Base-by-base conservation (phyloP, 371 early-diverging fungal species). In the Rhizopus microsporus region DNA sequence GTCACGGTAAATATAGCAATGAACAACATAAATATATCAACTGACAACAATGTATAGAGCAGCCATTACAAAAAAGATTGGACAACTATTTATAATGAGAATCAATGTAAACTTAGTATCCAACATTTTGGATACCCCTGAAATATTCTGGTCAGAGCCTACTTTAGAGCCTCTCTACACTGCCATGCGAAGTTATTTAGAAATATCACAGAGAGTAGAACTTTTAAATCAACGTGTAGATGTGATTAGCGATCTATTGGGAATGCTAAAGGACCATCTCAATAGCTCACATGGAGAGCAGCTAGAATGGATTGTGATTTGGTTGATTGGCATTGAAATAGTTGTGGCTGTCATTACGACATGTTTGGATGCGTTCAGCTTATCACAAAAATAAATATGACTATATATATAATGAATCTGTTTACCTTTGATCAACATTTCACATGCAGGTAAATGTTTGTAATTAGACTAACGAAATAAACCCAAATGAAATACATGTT, bases 111-210 rank as follows among this genome's bases (percentile, higher is more conserved):
- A 92, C 63, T 75, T 94, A 15, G 93, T 95, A 12, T 84, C 84
- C 42, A 89, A 90, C 51, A 87, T 92, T 13, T 74, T 93, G 57
- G 93, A 93, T 65, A 88, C 88, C 32, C 94, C 94, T 34, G 94
- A 94, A 60, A 87, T 93, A 40, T 93, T 93, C 56, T 93, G 92
- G 92, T 88, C 89, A 9, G 90, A 92, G 56, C 93, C 93, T 5
- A 80, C 88, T 10, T 72, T 92, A 40, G 88, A 91, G 58, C 92
- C 90, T 9, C 61, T 93, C 31, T 93, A 92, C 54, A 79, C 80
- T 57, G 90, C 91, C 3, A 88, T 89, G 33, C 77, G 92, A 51
- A 86, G 88, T 17, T 88, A 88, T 51, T 72, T 94, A 30, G 95
- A 94, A 70, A 93, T 94, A 31, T 84, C 88, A 7, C 93, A 92